phyloP scores from a whole-genome alignment of 192 early-diverging fungal genomes.

The Coemansia sp. region DNA sequence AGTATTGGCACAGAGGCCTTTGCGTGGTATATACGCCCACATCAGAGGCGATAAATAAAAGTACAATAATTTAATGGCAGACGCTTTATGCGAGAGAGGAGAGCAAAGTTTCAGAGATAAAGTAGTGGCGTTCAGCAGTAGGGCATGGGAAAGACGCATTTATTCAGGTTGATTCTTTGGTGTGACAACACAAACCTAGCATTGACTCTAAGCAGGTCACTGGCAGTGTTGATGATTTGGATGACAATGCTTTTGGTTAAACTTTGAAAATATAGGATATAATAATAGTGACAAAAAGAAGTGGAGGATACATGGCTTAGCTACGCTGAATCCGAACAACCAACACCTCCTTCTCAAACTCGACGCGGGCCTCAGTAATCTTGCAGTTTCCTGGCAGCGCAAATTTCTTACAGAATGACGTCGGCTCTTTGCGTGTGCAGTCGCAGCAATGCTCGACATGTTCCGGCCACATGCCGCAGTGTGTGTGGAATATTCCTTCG shows the following conservation, averaged over 20 bases:
- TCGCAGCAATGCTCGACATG: conserved; percentile 54
- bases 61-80: not conserved
- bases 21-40: not conserved
- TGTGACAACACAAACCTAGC: not conserved
- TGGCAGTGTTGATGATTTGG: too few relatives aligned
- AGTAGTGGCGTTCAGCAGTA: not conserved
- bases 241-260: not conserved
- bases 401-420: conserved; percentile 44
- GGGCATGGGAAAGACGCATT: not conserved
- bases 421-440: conserved; percentile 49
- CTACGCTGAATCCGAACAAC: conserved; percentile 48
- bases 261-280: not conserved
- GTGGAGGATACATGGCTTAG: conserved; percentile 6
- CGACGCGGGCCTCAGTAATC: conserved; percentile 37
- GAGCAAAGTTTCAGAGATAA: not conserved
- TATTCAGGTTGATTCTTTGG: not conserved
- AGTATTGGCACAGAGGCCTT: not conserved
- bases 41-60: not conserved
- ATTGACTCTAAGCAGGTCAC: not conserved
- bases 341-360: conserved; percentile 55
- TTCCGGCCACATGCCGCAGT: conserved; percentile 55
- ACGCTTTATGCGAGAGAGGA: not conserved
- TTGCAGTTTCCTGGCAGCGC: conserved; percentile 43
- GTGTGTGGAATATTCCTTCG: conserved; percentile 52
- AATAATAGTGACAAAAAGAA: not conserved